Percentiles rank a stretch among this genome's conserved stretches.
Conservation (phyloP, 306 rosid genomes). For the Quillaja saponaria region DNA sequence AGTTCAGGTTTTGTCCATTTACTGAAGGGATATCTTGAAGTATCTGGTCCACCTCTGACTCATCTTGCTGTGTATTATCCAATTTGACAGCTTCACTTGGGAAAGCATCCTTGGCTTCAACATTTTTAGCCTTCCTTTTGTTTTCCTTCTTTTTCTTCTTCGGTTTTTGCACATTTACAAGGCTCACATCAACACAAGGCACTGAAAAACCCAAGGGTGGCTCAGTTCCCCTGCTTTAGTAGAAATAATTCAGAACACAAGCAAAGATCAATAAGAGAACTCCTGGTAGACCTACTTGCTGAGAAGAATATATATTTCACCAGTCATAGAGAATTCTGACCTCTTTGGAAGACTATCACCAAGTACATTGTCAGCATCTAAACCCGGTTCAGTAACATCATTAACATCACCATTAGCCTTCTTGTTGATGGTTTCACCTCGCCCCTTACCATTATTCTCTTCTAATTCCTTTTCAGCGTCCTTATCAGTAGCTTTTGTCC, state of each 20-base stretch:
- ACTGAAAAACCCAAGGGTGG: conserved; percentile 15
- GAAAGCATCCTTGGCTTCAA: conserved; percentile 26
- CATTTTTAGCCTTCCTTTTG: conserved; percentile 1
- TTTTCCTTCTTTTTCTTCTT: conserved; percentile 38
- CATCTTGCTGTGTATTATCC: conserved; percentile 24
- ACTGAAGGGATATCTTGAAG: conserved; percentile 24
- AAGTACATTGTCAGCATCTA: conserved; percentile 29
- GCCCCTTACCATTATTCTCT: conserved; percentile 33
- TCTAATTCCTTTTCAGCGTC: conserved; percentile 34
- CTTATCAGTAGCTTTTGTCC: conserved; percentile 33
- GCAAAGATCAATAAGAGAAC: conserved; percentile 1
- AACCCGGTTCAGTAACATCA: conserved; percentile 24
- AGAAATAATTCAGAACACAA: conserved; percentile 22
- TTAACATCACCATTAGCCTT: conserved; percentile 36
- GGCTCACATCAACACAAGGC: conserved; percentile 22
- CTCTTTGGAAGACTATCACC: conserved; percentile 42
- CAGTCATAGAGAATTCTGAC: conserved; percentile 24
- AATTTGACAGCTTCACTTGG: conserved; percentile 20
- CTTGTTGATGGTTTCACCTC: conserved; percentile 37
- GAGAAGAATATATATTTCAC: conserved; percentile 12
- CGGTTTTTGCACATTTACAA: conserved; percentile 28
- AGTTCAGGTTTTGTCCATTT: conserved; percentile 30
- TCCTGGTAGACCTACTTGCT: not conserved
- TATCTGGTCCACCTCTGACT: conserved; percentile 26
- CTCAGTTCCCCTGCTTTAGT: conserved; percentile 35